Conservation (phyloP, 345 rosid species). For the Salix arbutifolia region DNA sequence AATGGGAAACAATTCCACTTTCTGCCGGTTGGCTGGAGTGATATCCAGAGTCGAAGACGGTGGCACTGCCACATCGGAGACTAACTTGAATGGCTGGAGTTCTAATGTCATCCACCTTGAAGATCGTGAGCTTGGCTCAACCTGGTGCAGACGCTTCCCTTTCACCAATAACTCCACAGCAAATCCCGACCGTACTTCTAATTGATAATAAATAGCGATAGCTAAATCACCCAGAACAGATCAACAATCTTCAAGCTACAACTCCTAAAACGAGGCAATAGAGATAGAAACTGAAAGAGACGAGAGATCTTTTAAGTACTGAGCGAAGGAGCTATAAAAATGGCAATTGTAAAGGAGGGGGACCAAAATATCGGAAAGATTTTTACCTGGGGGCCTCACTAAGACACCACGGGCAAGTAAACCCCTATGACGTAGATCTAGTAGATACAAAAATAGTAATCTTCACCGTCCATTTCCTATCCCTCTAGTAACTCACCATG, state of each 20-base stretch:
- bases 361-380: neutral
- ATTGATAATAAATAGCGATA: neutral
- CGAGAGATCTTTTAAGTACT: slow-evolving; percentile 1
- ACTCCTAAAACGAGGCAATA: too few species aligned
- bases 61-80: slow-evolving; percentile 39
- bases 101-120: slow-evolving; percentile 58
- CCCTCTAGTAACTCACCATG: slow-evolving; percentile 30
- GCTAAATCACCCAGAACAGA: neutral
- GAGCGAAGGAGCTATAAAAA: neutral
- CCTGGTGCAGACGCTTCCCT: slow-evolving; percentile 49
- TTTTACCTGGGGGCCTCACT: slow-evolving; percentile 59
- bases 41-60: slow-evolving; percentile 32
- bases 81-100: slow-evolving; percentile 50
- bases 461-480: slow-evolving; percentile 48
- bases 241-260: neutral
- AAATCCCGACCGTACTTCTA: slow-evolving; percentile 58
- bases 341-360: too few species aligned
- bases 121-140: slow-evolving; percentile 45
- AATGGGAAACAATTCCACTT: slow-evolving; percentile 17
- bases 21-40: slow-evolving; percentile 40
- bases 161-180: slow-evolving; percentile 70
- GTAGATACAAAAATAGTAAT: slow-evolving; percentile 40
- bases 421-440: slow-evolving; percentile 60
- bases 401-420: slow-evolving; percentile 49
- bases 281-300: neutral